Percentiles rank a stretch among this genome's conserved stretches.
Conservation (phyloP, 1,284 basidiomycete species). For the Grifola frondosa region DNA sequence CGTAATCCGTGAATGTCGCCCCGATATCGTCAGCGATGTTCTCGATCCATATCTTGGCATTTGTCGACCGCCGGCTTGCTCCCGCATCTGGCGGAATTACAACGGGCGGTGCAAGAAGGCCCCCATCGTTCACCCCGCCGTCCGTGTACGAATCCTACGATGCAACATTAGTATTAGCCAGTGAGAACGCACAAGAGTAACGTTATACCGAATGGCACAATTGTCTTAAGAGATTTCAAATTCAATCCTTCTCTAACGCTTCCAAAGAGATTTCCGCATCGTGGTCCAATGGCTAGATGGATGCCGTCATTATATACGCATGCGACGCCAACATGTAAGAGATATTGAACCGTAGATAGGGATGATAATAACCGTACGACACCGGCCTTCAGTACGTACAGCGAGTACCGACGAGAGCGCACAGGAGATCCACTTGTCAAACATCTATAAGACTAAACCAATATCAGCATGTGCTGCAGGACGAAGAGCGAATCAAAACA, state of each 20-base stretch:
- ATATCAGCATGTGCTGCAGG: no score
- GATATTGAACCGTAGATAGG: no score
- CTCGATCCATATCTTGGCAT: slow-evolving; percentile 38
- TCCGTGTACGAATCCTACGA: slow-evolving; percentile 35
- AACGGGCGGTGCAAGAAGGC: slow-evolving; percentile 32
- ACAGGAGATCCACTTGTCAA: no score
- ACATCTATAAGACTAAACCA: no score
- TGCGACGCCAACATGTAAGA: no score
- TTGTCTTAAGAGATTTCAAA: slow-evolving; percentile 32
- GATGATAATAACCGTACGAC: no score
- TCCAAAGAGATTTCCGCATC: slow-evolving; percentile 34
- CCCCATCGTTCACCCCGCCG: slow-evolving; percentile 33
- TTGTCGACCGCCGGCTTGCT: slow-evolving; percentile 35
- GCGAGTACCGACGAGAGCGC: no score
- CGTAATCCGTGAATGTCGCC: slow-evolving; percentile 42
- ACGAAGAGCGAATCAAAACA: no score
- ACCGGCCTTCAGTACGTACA: no score
- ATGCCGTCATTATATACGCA: slow-evolving; percentile 34
- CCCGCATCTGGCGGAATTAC: slow-evolving; percentile 30
- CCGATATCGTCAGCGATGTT: slow-evolving; percentile 32
- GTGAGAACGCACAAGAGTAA: not conserved
- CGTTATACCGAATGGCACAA: slow-evolving; percentile 40
- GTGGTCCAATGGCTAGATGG: slow-evolving; percentile 37
- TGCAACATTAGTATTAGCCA: not conserved
- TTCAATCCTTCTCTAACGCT: slow-evolving; percentile 36